Evolutionary conservation across 2,329 filamentous ascomycete species (phyloP), one percentile per base, ranked within the genome.

Genomic region (Claviceps maximensis): DNA sequence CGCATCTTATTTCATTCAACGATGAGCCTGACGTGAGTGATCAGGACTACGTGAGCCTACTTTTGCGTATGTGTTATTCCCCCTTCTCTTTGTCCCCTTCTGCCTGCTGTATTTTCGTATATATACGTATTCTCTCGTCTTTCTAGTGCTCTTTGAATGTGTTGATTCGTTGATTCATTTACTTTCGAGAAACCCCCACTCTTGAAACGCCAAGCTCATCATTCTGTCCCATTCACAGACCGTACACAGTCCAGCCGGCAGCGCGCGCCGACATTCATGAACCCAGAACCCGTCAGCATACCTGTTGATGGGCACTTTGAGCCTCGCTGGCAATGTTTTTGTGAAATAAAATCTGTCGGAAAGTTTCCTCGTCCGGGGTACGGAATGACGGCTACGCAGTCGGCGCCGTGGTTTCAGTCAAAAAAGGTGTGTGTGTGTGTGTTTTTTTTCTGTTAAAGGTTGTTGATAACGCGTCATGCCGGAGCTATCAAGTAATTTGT

Each of bases 391-490:
- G 47, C 56, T 7, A 62, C 62, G 6, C 53, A 60, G 33, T 54
- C 58, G 3, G 54, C 59, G 33, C 71, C 71, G 0, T 54, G 59
- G 0, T 80, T 78, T 51, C 53, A 62, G 12, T 66, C 60, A 27
- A 79, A 79, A 58, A 79, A 76, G 67, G 73, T 65, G 51, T 27
- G 58, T 46, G 19, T 21, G 4, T 7, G 17, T 25, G 4, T 12
- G 27, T 19, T 6, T n/a, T 12, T n/a, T 46, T 9, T n/a, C 9
- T n/a, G 9, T 47, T 17, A 21, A 33, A 27, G 4, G 7, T 4
- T n/a, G 25, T 19, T 19, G 1, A 25, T 15, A 15, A 2, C 36
- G 4, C 27, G 21, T 9, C 40, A 7, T 44, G 27, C 54, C n/a
- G 10, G 2, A 48, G 6, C 44, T 47, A n/a, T 31, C 9, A 13